Evolutionary conservation across 2,329 filamentous ascomycete species (phyloP), one percentile per base, ranked within the genome.

Genomic region (Cytospora schulzeri): DNA sequence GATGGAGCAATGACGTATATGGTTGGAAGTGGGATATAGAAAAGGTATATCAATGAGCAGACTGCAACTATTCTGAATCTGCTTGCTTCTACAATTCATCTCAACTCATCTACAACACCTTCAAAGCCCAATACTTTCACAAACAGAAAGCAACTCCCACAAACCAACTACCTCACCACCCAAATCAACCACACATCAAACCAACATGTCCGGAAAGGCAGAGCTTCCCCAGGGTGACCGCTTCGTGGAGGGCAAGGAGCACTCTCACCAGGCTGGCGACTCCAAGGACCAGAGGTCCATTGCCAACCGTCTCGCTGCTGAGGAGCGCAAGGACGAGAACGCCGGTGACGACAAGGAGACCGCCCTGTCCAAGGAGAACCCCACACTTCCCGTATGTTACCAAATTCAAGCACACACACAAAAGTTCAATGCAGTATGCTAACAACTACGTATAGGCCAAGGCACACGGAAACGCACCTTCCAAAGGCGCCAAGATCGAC

Each of bases 271-370:
- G 67, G 80, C 83, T 68, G 83, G 84, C 62, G 91, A 95, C 74
- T 86, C 91, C 57, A 94, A 92, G 84, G 89, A 92, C 70, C 79
- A 91, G 76, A 83, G 89, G 72, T 81, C 87, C 52, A 91, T 92
- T 60, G 86, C 86, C 75, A 92, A 92, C 81, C 88, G 87, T 71
- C 79, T 91, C 31, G 89, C 81, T 28, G 84, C 85, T 22, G 89
- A 82, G 41, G 88, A 72, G 81, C 84, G 76, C 83, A 79, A 82
- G 62, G 76, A 71, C n/a, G 22, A 66, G 38, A n/a, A 41, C 17
- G 60, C 70, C 82, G 29, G 77, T 31, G 80, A 85, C 15, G 75
- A 79, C 66, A 68, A 69, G 1, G 78, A 84, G 73, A 78, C 75
- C 15, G 72, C 72, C 1, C 69, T 75, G 63, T 70, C 68, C 60